Conservation (phyloP, 345 rosid genomes). For the Trapa incisa region DNA sequence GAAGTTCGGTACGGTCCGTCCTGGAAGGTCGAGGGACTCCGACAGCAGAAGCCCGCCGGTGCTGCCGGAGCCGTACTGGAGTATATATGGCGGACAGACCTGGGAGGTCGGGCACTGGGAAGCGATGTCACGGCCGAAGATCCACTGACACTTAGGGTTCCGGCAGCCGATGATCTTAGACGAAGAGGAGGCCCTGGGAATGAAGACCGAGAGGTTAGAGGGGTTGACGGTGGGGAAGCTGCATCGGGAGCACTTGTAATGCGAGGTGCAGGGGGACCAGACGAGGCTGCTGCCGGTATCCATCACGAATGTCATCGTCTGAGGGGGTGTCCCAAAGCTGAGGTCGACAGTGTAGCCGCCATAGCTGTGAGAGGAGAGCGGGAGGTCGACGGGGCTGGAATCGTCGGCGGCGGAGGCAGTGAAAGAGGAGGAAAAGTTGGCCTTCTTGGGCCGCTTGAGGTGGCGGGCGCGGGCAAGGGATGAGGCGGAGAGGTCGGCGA, state of each 20-base stretch:
- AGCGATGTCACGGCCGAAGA: conserved; percentile 33
- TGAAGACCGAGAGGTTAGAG: conserved; percentile 23
- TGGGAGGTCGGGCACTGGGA: conserved; percentile 40
- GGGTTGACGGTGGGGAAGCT: conserved; percentile 32
- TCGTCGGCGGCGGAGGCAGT: neutral
- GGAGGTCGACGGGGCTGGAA: conserved; percentile 15
- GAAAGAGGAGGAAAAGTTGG: conserved; percentile 9
- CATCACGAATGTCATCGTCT: conserved; percentile 37
- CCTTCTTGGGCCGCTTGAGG: conserved; percentile 25
- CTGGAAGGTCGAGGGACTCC: conserved; percentile 43
- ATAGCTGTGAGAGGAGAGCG: conserved; percentile 55
- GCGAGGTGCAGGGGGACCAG: conserved; percentile 87
- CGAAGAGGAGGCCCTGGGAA: conserved; percentile 53
- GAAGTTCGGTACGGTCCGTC: conserved; percentile 30
- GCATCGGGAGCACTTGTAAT: conserved; percentile 48
- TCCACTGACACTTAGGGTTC: conserved; percentile 48
- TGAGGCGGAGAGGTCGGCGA: conserved; percentile 39
- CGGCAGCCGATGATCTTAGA: conserved; percentile 42
- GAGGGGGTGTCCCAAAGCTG: conserved; percentile 78
- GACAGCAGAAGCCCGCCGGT: conserved; percentile 60
- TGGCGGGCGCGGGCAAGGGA: conserved; percentile 53
- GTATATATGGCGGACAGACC: conserved; percentile 54
- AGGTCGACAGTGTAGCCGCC: conserved; percentile 74
- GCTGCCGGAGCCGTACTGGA: conserved; percentile 66
- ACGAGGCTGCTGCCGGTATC: conserved; percentile 86